phyloP scores from a whole-genome alignment of 139 green algal species.

The Chlorokybus atmophyticus region DNA sequence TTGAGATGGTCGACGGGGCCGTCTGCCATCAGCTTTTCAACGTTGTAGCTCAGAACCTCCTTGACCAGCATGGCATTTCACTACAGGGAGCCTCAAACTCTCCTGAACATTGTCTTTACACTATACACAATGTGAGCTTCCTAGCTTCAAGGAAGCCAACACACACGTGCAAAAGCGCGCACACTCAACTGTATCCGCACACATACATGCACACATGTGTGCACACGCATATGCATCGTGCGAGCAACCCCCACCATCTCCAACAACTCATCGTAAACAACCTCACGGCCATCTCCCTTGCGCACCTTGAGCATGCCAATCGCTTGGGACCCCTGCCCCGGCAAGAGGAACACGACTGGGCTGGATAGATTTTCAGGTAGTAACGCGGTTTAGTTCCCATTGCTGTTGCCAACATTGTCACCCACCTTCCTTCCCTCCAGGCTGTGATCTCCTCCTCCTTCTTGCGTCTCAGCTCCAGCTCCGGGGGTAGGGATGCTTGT shows the following conservation, averaged over 20 bases:
- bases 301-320: constrained; percentile 68
- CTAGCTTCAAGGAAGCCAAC: too few species aligned
- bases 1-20: constrained; percentile 74
- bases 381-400: background rate
- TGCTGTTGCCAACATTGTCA: constrained; percentile 5
- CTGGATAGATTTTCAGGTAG: background rate
- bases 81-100: constrained; percentile 44
- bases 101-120: too few species aligned
- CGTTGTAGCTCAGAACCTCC: constrained; percentile 65
- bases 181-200: too few species aligned
- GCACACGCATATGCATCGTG: too few species aligned
- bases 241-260: too few species aligned
- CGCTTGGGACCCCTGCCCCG: constrained; percentile 74
- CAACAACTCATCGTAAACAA: too few species aligned
- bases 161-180: too few species aligned
- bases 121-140: too few species aligned
- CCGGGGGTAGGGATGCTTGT: constrained; percentile 65
- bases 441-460: background rate
- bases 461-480: constrained; percentile 7
- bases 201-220: too few species aligned
- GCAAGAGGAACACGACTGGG: constrained; percentile 71
- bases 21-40: constrained; percentile 46
- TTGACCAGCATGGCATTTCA: constrained; percentile 69
- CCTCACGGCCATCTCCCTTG: too few species aligned
- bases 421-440: constrained; percentile 9